Evolutionary conservation across 1,284 basidiomycete genomes (phyloP), one percentile per base, ranked within the genome.

Genomic region (Cryptococcus sp.): DNA sequence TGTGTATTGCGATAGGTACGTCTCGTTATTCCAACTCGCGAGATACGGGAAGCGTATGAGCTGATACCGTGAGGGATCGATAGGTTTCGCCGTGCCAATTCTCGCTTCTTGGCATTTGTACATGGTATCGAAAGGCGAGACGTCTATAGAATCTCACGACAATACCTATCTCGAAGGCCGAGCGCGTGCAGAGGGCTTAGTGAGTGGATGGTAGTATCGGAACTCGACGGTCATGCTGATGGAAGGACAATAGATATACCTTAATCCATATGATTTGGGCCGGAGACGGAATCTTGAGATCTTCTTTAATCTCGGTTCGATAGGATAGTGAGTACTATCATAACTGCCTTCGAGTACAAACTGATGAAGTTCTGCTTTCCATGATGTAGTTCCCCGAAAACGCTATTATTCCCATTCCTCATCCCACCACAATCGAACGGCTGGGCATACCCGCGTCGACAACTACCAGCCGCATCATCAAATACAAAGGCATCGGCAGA

Each of bases 231-330:
- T n/a, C 5, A 20, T 17, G 19, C 20, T 42, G 27, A 35, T 38
- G n/a, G 20, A 43, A 30, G 60, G 42, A 59, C 49, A 43, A 1
- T 61, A 89, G 86, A 81, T 80, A 0, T 98, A 96, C 69, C 82
- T 91, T 19, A 98, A 98, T 71, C 93, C 90, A 7, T 98, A 93
- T 73, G 89, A 99, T 73, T 79, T 96, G 6, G 95, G 95, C 81
- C 85, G 73, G 61, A 82, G 76, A 27, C 58, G 83, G 61, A 98
- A 99, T 72, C 78, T 98, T 5, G 77, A 85, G 63, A 74, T 93
- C 27, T 96, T 96, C 75, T 97, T 98, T 81, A 96, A 97, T 68
- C 70, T 94, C 38, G 90, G 91, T 13, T 80, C 82, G 16, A 83
- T 83, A 16, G 87, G 89, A 79, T 91, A 92, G 90, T 94, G 73